These are phyloP conservation scores for Suhomyces taliae DNA, from an alignment of 1,139 yeast species.

Conservation along the genomic window DNA sequence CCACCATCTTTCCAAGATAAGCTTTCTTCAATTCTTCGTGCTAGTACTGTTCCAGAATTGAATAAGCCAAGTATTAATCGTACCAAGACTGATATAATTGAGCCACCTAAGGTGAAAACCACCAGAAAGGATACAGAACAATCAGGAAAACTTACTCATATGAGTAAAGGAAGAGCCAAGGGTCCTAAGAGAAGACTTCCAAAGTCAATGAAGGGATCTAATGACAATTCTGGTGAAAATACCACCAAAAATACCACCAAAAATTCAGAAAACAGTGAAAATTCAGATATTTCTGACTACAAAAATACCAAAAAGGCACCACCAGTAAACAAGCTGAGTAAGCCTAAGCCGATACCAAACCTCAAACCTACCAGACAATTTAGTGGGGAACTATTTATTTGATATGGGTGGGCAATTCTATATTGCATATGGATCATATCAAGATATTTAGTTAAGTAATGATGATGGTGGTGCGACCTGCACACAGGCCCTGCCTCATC, in stretches of 20 bases:
- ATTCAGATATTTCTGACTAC: slow-evolving; percentile 3
- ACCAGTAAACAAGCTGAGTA: slow-evolving; percentile 29
- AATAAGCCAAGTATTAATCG: slow-evolving; percentile 7
- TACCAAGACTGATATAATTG: slow-evolving; percentile 13
- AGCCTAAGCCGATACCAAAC: slow-evolving; percentile 29
- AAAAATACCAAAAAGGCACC: slow-evolving; percentile 24
- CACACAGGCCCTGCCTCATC: slow-evolving; percentile 4
- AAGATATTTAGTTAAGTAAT: not conserved
- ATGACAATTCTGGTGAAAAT: not conserved
- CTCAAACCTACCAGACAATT: slow-evolving; percentile 29
- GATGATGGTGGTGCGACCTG: slow-evolving; percentile 1
- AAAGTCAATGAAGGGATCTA: slow-evolving; percentile 17
- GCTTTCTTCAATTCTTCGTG: slow-evolving; percentile 23
- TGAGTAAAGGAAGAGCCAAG: slow-evolving; percentile 61
- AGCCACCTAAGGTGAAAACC: not conserved
- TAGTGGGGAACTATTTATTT: slow-evolving; percentile 36
- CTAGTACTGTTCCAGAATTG: slow-evolving; percentile 24
- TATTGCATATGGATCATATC: not conserved
- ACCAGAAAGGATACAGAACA: slow-evolving; percentile 9
- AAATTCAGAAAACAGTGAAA: not conserved
- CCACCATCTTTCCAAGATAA: slow-evolving; percentile 20
- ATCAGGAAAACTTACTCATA: slow-evolving; percentile 47
- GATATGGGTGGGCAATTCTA: not conserved
- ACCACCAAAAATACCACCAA: not conserved
- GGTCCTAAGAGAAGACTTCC: slow-evolving; percentile 81